Conservation (phyloP, 2,329 filamentous ascomycete species). For the Amesomyces nigricolor region DNA sequence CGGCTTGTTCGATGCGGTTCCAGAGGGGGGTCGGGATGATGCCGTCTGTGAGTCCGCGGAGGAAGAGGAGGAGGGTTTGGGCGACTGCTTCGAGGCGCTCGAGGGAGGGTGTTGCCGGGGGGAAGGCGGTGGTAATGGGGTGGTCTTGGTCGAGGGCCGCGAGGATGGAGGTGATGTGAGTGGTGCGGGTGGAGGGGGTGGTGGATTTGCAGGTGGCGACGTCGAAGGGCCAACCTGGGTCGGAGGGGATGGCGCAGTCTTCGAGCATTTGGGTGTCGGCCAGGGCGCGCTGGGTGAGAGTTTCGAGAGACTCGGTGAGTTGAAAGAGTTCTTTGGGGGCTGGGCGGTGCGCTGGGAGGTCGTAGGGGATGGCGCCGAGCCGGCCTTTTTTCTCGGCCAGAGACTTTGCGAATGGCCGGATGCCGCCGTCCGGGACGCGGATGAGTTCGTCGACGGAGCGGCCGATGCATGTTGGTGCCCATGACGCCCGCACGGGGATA, state of each 20-base stretch:
- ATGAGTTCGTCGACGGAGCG: conserved; percentile 85
- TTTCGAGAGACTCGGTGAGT: conserved; percentile 73
- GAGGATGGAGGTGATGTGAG: conserved; percentile 38
- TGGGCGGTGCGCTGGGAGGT: conserved; percentile 62
- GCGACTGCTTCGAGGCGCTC: conserved; percentile 70
- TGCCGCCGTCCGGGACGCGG: conserved; percentile 75
- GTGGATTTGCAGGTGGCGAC: conserved; percentile 31
- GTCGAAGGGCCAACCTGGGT: conserved; percentile 58
- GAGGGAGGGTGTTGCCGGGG: conserved; percentile 55
- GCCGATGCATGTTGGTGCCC: conserved; percentile 78
- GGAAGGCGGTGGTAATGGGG: conserved; percentile 56
- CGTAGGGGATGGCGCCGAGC: conserved; percentile 48
- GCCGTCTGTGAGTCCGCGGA: conserved; percentile 70
- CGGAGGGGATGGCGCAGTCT: conserved; percentile 44
- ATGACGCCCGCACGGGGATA: conserved; percentile 69
- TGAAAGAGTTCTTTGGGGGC: conserved; percentile 85
- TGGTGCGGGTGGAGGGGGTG: conserved; percentile 27
- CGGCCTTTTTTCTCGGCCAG: conserved; percentile 30
- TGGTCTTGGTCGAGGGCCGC: conserved; percentile 69
- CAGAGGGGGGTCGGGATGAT: conserved; percentile 68
- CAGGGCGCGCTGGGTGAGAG: conserved; percentile 48
- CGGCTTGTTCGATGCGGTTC: conserved; percentile 57
- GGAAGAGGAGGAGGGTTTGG: conserved; percentile 67
- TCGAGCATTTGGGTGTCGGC: conserved; percentile 60
- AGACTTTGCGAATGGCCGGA: conserved; percentile 46